Percentiles rank a stretch among this genome's conserved stretches.
Conservation (phyloP, 2,329 filamentous ascomycete species). For the Pseudocercospora crystallina region DNA sequence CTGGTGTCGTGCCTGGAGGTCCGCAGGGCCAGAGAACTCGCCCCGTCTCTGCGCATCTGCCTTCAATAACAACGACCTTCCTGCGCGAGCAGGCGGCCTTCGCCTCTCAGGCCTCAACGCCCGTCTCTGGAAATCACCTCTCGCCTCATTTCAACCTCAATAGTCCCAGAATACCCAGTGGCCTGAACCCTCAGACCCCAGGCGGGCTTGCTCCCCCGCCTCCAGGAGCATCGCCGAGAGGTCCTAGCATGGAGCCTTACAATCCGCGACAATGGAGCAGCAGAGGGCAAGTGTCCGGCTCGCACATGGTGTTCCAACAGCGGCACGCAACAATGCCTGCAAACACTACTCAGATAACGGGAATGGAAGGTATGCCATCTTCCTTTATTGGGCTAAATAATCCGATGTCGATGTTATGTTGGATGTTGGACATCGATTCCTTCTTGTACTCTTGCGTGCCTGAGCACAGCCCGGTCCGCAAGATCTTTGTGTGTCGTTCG, state of each 20-base stretch:
- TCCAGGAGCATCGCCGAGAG: slow-evolving; percentile 27
- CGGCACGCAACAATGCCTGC: slow-evolving; percentile 30
- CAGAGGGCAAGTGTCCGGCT: slow-evolving; percentile 39
- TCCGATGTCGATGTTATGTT: neutral
- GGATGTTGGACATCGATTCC: too few relatives aligned
- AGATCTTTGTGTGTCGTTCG: neutral
- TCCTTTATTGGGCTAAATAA: slow-evolving; percentile 2
- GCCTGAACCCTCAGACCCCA: slow-evolving; percentile 23
- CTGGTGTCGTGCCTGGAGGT: slow-evolving; percentile 27
- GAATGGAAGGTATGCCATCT: slow-evolving; percentile 46
- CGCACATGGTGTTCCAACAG: slow-evolving; percentile 36
- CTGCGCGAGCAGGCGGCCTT: slow-evolving; percentile 30
- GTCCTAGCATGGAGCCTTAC: slow-evolving; percentile 41
- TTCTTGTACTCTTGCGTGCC: too few relatives aligned
- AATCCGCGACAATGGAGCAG: slow-evolving; percentile 53
- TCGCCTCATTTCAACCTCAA: slow-evolving; percentile 27
- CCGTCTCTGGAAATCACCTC: slow-evolving; percentile 39
- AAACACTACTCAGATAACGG: slow-evolving; percentile 43
- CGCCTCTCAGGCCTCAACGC: slow-evolving; percentile 37
- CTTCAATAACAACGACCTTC: slow-evolving; percentile 31
- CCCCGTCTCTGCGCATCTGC: slow-evolving; percentile 19
- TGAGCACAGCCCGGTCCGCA: too few relatives aligned
- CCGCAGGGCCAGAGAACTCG: slow-evolving; percentile 16
- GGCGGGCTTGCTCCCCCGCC: slow-evolving; percentile 16
- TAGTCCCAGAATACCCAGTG: slow-evolving; percentile 26